phyloP scores from a whole-genome alignment of 768 basidiomycete species.

The Hericium coralloides region DNA sequence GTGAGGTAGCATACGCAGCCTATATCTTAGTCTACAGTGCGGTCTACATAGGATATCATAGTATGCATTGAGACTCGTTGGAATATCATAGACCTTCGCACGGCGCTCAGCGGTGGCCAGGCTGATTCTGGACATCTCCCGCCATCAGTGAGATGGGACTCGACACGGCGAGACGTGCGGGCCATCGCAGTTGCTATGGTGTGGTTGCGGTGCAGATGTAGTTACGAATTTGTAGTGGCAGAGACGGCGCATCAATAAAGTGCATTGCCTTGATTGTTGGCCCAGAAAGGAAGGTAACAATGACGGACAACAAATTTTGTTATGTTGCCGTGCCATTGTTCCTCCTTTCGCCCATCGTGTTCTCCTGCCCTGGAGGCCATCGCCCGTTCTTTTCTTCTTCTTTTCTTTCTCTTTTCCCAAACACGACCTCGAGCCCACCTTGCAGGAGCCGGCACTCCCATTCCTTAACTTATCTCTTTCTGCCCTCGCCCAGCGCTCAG shows the following conservation, averaged over 20 bases:
- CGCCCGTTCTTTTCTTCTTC: neutral
- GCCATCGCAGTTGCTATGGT: too few species aligned
- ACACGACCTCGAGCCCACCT: conserved; percentile 14
- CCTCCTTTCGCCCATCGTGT: neutral
- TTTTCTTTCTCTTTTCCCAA: conserved; percentile 13
- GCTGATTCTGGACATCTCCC: too few species aligned
- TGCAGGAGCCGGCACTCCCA: conserved; percentile 32
- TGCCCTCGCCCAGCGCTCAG: conserved; percentile 2
- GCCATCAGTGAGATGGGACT: neutral
- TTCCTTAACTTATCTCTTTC: conserved; percentile 15
- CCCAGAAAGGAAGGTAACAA: neutral
- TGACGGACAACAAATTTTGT: neutral
- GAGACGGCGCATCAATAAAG: too few species aligned
- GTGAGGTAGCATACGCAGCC: conserved; percentile 26
- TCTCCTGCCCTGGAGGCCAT: conserved; percentile 2
- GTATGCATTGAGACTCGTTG: too few species aligned
- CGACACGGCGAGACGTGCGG: neutral
- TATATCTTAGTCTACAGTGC: neutral
- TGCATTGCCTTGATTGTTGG: too few species aligned
- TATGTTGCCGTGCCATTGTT: neutral
- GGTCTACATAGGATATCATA: neutral
- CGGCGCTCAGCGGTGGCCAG: too few species aligned
- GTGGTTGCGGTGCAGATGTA: too few species aligned
- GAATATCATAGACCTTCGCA: too few species aligned
- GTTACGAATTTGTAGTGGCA: too few species aligned